Conservation (phyloP, 73 alveolate species). For the Paramecium biaurelia region DNA sequence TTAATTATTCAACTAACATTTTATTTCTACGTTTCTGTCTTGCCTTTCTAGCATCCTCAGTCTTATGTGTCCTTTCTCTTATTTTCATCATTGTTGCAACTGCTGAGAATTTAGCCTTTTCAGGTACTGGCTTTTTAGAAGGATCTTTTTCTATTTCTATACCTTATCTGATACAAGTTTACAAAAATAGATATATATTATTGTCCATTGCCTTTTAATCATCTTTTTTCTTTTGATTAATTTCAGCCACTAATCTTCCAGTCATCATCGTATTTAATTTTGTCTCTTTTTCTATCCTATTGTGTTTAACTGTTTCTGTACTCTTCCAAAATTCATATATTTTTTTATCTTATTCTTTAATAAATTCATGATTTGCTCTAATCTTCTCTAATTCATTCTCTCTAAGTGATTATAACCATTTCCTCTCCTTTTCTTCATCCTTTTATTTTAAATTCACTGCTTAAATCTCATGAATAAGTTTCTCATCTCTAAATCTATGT, state of each 20-base stretch:
- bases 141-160: constrained; percentile 47
- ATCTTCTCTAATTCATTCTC: constrained; percentile 28
- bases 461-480: constrained; percentile 33
- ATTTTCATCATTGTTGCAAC: constrained; percentile 55
- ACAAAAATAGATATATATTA: constrained; percentile 15
- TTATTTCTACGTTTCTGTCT: constrained; percentile 17
- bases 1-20: constrained; percentile 12
- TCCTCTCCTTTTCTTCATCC: constrained; percentile 14
- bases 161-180: constrained; percentile 48
- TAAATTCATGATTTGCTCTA: constrained; percentile 50
- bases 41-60: constrained; percentile 53
- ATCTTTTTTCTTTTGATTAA: neutral
- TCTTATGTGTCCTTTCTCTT: constrained; percentile 9
- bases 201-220: constrained; percentile 11
- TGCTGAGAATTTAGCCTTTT: constrained; percentile 45
- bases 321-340: constrained; percentile 18
- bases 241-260: neutral
- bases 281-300: neutral
- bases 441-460: neutral
- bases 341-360: constrained; percentile 27
- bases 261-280: constrained; percentile 27
- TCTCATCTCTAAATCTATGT: constrained; percentile 18
- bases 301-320: constrained; percentile 22
- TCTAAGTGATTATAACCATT: constrained; percentile 1
- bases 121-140: constrained; percentile 36